Base-by-base conservation (phyloP, 441 rosid genomes). In the Mallotus repandus region DNA sequence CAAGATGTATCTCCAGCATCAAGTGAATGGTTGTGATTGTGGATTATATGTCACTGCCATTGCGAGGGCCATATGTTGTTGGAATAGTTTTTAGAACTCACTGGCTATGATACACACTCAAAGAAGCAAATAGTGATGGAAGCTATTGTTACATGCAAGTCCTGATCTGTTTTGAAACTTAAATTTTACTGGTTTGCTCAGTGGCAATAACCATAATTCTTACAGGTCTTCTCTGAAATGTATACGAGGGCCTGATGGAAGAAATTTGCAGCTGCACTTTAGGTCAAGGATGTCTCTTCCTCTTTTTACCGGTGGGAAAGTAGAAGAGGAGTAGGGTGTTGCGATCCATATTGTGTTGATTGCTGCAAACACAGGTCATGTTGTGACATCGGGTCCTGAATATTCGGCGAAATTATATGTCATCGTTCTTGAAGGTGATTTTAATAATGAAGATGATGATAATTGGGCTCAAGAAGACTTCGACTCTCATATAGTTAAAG, bases 341-440 rank as follows among this genome's bases (percentile, higher is more conserved):
- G 85, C 91, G 6, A 85, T 93, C 56, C 98, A 88, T 80, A 78
- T 85, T 48, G 94, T 93, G 38, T 61, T 93, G 72, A 60, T 86
- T 19, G 94, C 89, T 80, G 81, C 79, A 67, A 80, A 76, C 74
- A 81, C 87, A 19, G 94, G 88, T 66, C 91, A 73, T 76, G 84
- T 89, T 13, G 80, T 93, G 57, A 86, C 94, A 11, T 57, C 78
- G 18, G 97, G 98, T 76, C 90, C 91, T 38, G 97, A 93, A 84
- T 85, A 97, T 41, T 77, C 77, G 0, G 87, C 78, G 19, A 93
- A 89, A 78, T 75, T 93, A n/a, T 92, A 89, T 67, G 83, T 93
- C 21, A 82, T 93, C 61, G 97, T 91, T 57, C 95, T 93, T 43
- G 98, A 91, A 70, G 98, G 98, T 76, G 98, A 91, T 85, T 93